Base-by-base conservation (phyloP, 225 moss, liverwort and hornwort species). In the Pseudoscleropodium purum region DNA sequence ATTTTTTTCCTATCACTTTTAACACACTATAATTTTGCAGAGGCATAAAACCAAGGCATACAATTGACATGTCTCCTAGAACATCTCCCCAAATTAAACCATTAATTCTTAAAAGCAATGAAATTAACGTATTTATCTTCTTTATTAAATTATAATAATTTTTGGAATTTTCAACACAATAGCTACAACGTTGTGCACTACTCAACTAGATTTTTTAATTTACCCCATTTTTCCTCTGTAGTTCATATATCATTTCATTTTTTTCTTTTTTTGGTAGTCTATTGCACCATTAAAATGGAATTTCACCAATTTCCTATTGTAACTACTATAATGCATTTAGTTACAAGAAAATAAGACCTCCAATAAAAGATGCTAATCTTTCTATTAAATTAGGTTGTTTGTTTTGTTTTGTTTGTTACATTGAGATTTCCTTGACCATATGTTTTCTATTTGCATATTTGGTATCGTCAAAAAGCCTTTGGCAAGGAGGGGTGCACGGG, bases 21-120 rank as follows among this genome's bases (percentile, higher is more conserved):
- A 49, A 4, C 1, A 20, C 2, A 33, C 7, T 2, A 11, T 31
- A 75, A 49, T 7, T 49, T 49, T 31, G 4, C 0, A 0, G 0
- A 30, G 30, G 30, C 4, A 47, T 6, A 47, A 11, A 75, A 47
- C 0, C 8, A 33, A 33, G 6, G 20, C 1, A 51, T 0, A 12
- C 0, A 33, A 49, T 51, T 75, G 33, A 20, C 0, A 0, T 19
- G 3, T 49, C 31, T 75, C 4, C 33, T 20, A 0, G 0, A 33
- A 51, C 1, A 36, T 23, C 3, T 52, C 0, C 6, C 14, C 21
- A 34, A 21, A 76, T 21, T 21, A 76, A 34, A 8, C 11, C 2
- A 76, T 21, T 13, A 13, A 34, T 34, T 52, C 2, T 20, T 76
- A 2, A 34, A 49, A 51, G 8, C 13, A 51, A 34, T 76, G 5